Evolutionary conservation across 768 basidiomycete species (phyloP), one percentile per base, ranked within the genome.

Genomic region (Cytidiella melzeri): DNA sequence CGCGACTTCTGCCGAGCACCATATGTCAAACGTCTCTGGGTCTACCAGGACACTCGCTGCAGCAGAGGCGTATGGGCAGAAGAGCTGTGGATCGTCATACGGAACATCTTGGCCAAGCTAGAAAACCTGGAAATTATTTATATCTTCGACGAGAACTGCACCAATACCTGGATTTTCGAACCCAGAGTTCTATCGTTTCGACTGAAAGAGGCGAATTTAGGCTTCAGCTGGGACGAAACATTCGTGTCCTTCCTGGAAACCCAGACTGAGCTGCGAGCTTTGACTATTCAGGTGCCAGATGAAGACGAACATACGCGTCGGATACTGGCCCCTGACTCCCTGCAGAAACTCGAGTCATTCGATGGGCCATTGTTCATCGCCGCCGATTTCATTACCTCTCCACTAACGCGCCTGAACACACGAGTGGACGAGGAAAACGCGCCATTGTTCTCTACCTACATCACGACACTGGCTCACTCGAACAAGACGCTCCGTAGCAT

Each of bases 91-190:
- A 28, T 57, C 3, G 54, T 59, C 1, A 28, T 81, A 5, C 73
- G 73, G 46, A 57, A 42, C 2, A 76, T 74, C 0, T 58, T 83
- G n/a, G 61, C 61, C 28, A 57, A 57, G 38, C 75, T 76, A 67
- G 58, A 58, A 45, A 70, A 72, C 19, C 67, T 83, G 19, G 71
- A 79, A 41, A 54, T 46, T 6, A 68, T 81, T 21, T 51, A 67
- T 41, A 57, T 82, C 4, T 63, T 63, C 24, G 76, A 79, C 19
- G 54, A 63, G 4, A 61, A 60, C 50, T 45, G 21, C 19, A 26
- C 62, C 1, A 69, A 73, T 54, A 63, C 69, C 15, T 80, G 76
- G 76, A 60, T 81, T 18, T 60, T 81, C 51, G 61, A 72, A 55
- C 64, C 69, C 40, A 59, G 64, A 1, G 54, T 67, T 2, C 60